Evolutionary conservation across 768 basidiomycete species (phyloP).

Genomic region (Mycena capillaripes): DNA sequence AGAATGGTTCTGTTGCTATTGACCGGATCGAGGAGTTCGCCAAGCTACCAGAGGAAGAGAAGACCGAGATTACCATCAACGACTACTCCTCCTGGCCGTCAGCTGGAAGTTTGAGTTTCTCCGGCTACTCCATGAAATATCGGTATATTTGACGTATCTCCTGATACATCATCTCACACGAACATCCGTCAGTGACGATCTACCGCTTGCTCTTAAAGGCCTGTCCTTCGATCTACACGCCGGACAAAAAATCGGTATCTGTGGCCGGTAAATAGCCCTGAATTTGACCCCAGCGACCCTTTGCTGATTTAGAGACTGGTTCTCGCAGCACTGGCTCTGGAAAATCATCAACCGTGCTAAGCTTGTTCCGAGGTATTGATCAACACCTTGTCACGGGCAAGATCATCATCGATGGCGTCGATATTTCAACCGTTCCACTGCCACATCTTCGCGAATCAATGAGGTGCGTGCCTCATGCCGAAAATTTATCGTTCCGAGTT

Average conservation of each 20-base stretch:
- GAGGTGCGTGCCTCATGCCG: constrained; percentile 9
- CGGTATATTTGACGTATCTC: not conserved
- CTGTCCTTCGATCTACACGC: constrained; percentile 19
- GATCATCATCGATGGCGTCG: constrained; percentile 26
- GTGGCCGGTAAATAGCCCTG: constrained; percentile 14
- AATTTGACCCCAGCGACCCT: not conserved
- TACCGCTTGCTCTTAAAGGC: constrained; percentile 22
- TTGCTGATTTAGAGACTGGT: not conserved
- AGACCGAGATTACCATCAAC: not conserved
- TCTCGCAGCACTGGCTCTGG: constrained; percentile 31
- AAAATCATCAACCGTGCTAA: constrained; percentile 28
- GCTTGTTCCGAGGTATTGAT: constrained; percentile 31
- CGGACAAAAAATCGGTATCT: constrained; percentile 24
- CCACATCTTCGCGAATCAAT: constrained; percentile 27
- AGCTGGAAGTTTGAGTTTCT: constrained; percentile 6
- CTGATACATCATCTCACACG: not conserved
- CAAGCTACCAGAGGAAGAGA: constrained; percentile 20
- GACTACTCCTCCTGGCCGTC: constrained; percentile 23
- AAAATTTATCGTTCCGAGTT: not conserved
- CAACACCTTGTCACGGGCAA: constrained; percentile 31
- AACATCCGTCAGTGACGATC: constrained; percentile 1
- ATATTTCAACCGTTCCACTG: constrained; percentile 23
- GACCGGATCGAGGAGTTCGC: constrained; percentile 30
- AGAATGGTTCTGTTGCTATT: constrained; percentile 25
- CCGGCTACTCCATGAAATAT: constrained; percentile 26